Percentiles rank a stretch among this genome's conserved stretches.
These are phyloP conservation scores for Arabidopsis thaliana DNA, from an alignment of 345 rosid genomes.

Conservation along the genomic window TAIR10.1 NC_003070.9:1106001-1106500, in stretches of 20 bases:
- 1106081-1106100: conserved; percentile 66
- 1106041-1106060: conserved; percentile 9
- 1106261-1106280: neutral
- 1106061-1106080: conserved; percentile 23
- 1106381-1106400: neutral
- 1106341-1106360: neutral
- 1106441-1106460: neutral
- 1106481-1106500: neutral
- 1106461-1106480: neutral
- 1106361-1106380: neutral
- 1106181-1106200: neutral
- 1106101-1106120: conserved; percentile 41
- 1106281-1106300: neutral
- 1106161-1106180: conserved; percentile 17
- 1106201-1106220: neutral
- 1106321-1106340: neutral
- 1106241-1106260: neutral
- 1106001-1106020: neutral
- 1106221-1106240: neutral
- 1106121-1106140: conserved; percentile 55
- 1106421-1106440: neutral
- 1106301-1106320: neutral
- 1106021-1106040: neutral
- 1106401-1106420: neutral
- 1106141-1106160: conserved; percentile 62